These are phyloP conservation scores for Fusarium fracticaudum DNA, from an alignment of 2,329 filamentous ascomycete genomes.

Conservation along the genomic window DNA sequence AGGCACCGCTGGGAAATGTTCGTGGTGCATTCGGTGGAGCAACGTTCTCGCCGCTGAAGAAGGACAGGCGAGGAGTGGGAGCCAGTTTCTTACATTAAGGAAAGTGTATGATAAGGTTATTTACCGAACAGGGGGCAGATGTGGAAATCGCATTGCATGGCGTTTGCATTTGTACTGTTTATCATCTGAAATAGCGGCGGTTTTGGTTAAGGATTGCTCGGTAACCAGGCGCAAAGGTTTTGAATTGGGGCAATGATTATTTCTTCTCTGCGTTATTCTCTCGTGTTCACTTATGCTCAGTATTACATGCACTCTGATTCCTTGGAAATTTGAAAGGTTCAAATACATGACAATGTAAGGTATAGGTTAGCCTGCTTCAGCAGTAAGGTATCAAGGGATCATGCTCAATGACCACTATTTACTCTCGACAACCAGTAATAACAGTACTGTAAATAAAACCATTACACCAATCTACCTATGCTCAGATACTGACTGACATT, in stretches of 20 bases:
- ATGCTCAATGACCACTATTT: not conserved
- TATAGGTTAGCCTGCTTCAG: not conserved
- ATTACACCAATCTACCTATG: not conserved
- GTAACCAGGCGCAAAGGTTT: conserved; percentile 11
- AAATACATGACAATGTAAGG: not conserved
- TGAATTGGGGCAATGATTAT: not conserved
- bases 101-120: not conserved
- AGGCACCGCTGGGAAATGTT: conserved; percentile 52
- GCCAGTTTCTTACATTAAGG: conserved; percentile 66
- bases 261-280: not conserved
- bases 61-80: conserved; percentile 69
- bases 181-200: not conserved
- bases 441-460: not conserved
- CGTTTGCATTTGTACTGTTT: conserved; percentile 17
- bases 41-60: conserved; percentile 77
- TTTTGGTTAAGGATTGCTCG: not conserved
- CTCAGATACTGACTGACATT: not conserved
- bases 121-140: not conserved
- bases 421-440: not conserved
- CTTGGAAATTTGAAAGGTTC: not conserved
- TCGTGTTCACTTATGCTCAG: not conserved
- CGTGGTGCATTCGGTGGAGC: conserved; percentile 60
- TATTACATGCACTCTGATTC: not conserved
- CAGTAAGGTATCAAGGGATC: not conserved
- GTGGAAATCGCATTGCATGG: conserved; percentile 26